These are phyloP conservation scores for Fusarium floridanum DNA, from an alignment of 2,329 filamentous ascomycete genomes.

Conservation along the genomic window DNA sequence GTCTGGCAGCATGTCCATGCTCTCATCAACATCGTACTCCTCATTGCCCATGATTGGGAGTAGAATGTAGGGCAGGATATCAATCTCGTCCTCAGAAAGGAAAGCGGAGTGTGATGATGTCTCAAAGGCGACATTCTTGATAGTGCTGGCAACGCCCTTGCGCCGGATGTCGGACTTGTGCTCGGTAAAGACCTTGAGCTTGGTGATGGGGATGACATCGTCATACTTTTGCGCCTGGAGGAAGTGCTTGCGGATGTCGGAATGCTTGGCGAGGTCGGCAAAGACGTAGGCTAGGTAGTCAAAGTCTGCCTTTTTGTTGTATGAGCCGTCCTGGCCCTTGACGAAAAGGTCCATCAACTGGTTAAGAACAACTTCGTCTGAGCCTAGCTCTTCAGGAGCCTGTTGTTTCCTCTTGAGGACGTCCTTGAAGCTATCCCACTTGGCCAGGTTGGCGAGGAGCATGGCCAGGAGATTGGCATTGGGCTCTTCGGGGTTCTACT, in stretches of 20 bases:
- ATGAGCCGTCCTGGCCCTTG: conserved; percentile 83
- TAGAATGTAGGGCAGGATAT: conserved; percentile 89
- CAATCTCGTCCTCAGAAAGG: conserved; percentile 77
- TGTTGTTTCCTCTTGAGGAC: conserved; percentile 77
- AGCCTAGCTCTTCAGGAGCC: conserved; percentile 76
- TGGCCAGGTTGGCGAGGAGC: conserved; percentile 92
- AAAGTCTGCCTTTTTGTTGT: conserved; percentile 88
- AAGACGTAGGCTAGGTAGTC: conserved; percentile 96
- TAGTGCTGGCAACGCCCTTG: conserved; percentile 93
- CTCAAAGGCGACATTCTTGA: conserved; percentile 95
- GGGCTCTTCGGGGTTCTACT: conserved; percentile 78
- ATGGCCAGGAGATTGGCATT: conserved; percentile 90
- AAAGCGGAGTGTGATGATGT: conserved; percentile 78
- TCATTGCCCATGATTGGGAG: conserved; percentile 90
- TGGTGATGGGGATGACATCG: conserved; percentile 86
- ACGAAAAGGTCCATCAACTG: conserved; percentile 97
- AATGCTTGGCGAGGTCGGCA: conserved; percentile 89
- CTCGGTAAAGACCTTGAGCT: conserved; percentile 94
- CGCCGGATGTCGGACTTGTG: conserved; percentile 85
- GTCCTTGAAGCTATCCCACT: conserved; percentile 79
- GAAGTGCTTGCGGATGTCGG: conserved; percentile 81
- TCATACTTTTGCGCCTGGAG: conserved; percentile 81
- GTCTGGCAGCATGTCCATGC: conserved; percentile 87
- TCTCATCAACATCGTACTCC: conserved; percentile 89
- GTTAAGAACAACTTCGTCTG: conserved; percentile 81